These are phyloP conservation scores for Alternaria solani DNA, from an alignment of 2,329 filamentous ascomycete genomes.

Conservation along the genomic window DNA sequence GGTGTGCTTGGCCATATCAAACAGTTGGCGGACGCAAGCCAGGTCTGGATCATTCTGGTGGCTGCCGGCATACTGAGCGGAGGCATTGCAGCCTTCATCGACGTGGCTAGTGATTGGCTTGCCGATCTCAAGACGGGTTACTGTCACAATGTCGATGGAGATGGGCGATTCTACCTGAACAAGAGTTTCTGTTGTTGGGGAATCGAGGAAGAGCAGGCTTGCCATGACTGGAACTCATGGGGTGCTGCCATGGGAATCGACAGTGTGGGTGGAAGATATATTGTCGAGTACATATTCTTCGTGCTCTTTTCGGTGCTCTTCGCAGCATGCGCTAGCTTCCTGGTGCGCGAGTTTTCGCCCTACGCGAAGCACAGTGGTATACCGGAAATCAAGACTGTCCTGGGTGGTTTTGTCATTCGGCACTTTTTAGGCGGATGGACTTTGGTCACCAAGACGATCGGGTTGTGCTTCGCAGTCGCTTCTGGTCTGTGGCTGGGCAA, in stretches of 20 bases:
- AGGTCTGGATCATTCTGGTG: conserved; percentile 90
- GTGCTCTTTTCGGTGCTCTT: conserved; percentile 83
- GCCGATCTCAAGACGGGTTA: conserved; percentile 91
- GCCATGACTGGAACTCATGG: conserved; percentile 89
- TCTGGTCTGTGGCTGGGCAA: conserved; percentile 97
- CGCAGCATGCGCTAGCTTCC: conserved; percentile 76
- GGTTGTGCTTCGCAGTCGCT: conserved; percentile 86
- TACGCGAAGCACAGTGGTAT: conserved; percentile 96
- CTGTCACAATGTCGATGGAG: conserved; percentile 78
- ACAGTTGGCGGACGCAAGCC: conserved; percentile 81
- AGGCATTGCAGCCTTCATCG: conserved; percentile 84
- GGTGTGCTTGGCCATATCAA: conserved; percentile 77
- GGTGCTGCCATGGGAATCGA: conserved; percentile 73
- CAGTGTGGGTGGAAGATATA: conserved; percentile 75
- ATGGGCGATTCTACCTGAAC: conserved; percentile 89
- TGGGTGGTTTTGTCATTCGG: conserved; percentile 92
- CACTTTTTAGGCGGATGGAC: conserved; percentile 90
- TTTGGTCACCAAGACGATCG: conserved; percentile 85
- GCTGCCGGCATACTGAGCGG: conserved; percentile 86
- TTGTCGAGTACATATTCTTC: conserved; percentile 88
- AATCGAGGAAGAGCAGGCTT: conserved; percentile 77
- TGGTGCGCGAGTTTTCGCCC: conserved; percentile 84
- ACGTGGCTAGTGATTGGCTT: conserved; percentile 91
- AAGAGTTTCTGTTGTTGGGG: conserved; percentile 93
- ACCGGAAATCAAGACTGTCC: conserved; percentile 94